phyloP scores from a whole-genome alignment of 192 early-diverging fungal genomes.

The Coemansia sp. region DNA sequence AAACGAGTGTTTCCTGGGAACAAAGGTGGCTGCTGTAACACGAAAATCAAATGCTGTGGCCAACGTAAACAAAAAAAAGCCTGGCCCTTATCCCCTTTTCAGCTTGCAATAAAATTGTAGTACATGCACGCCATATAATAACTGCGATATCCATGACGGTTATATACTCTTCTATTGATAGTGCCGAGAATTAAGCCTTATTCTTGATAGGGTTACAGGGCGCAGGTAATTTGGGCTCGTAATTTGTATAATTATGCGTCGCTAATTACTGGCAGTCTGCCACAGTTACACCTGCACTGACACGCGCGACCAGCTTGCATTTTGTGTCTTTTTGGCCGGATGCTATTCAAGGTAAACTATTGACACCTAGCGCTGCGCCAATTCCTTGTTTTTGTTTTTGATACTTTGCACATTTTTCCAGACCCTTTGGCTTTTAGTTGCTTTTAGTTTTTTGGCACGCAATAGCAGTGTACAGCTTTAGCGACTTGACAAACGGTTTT shows the following conservation, averaged over 20 bases:
- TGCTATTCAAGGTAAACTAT: no score
- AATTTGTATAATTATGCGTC: not conserved
- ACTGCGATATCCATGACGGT: not conserved
- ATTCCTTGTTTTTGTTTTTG: no score
- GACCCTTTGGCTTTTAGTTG: not conserved
- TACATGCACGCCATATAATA: not conserved
- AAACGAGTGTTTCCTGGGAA: not conserved
- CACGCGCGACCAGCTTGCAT: no score
- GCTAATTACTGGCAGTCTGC: not conserved
- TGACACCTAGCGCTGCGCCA: no score
- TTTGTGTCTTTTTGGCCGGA: not conserved
- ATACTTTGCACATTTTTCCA: not conserved
- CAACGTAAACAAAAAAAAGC: not conserved
- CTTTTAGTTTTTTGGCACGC: not conserved
- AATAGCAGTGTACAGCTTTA: not conserved
- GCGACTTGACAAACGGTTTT: not conserved
- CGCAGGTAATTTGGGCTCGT: not conserved
- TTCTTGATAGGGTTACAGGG: not conserved
- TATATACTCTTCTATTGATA: not conserved
- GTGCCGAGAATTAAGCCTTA: constrained; percentile 1
- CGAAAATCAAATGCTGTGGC: not conserved
- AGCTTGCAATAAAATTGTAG: not conserved
- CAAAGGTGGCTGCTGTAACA: not conserved
- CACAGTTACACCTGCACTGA: not conserved
- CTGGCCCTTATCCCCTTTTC: not conserved